Conservation (phyloP, 202 grass and related monocot species). For the Schoenoplectus triqueter region DNA sequence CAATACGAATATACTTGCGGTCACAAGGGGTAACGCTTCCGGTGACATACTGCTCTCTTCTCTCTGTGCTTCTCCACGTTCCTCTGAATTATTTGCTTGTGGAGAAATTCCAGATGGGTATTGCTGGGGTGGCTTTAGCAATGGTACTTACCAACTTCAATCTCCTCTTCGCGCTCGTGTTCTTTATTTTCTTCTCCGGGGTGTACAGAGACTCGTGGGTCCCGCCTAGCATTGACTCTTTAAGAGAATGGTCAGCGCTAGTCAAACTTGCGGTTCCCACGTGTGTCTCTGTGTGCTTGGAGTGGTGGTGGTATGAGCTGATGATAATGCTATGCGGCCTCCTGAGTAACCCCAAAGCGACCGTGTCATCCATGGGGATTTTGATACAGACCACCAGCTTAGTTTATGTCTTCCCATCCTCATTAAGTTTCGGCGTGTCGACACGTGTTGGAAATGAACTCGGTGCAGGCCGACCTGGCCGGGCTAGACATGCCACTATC, state of each 20-base stretch:
- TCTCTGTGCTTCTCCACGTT: slow-evolving; percentile 77
- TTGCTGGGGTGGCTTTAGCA: slow-evolving; percentile 80
- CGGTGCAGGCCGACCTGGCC: slow-evolving; percentile 51
- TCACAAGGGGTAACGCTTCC: slow-evolving; percentile 84
- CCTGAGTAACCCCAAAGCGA: slow-evolving; percentile 63
- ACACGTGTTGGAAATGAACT: slow-evolving; percentile 88
- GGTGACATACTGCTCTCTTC: slow-evolving; percentile 80
- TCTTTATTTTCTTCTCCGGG: slow-evolving; percentile 74
- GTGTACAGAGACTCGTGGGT: slow-evolving; percentile 80
- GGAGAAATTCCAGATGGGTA: slow-evolving; percentile 66
- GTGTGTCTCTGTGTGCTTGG: slow-evolving; percentile 79
- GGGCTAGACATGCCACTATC: slow-evolving; percentile 54
- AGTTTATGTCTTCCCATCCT: slow-evolving; percentile 87
- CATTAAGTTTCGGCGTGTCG: slow-evolving; percentile 82
- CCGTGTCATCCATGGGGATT: slow-evolving; percentile 92
- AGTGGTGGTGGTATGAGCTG: slow-evolving; percentile 99
- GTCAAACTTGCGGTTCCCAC: slow-evolving; percentile 79
- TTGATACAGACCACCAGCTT: slow-evolving; percentile 95
- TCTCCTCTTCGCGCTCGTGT: slow-evolving; percentile 62
- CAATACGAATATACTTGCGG: slow-evolving; percentile 83
- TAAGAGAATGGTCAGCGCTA: slow-evolving; percentile 69
- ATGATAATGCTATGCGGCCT: slow-evolving; percentile 98
- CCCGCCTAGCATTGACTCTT: slow-evolving; percentile 56
- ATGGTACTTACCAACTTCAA: slow-evolving; percentile 87
- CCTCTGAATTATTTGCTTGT: slow-evolving; percentile 92